These are phyloP conservation scores for Cladosporium sp. DNA, from an alignment of 2,329 filamentous ascomycete species.

Conservation along the genomic window DNA sequence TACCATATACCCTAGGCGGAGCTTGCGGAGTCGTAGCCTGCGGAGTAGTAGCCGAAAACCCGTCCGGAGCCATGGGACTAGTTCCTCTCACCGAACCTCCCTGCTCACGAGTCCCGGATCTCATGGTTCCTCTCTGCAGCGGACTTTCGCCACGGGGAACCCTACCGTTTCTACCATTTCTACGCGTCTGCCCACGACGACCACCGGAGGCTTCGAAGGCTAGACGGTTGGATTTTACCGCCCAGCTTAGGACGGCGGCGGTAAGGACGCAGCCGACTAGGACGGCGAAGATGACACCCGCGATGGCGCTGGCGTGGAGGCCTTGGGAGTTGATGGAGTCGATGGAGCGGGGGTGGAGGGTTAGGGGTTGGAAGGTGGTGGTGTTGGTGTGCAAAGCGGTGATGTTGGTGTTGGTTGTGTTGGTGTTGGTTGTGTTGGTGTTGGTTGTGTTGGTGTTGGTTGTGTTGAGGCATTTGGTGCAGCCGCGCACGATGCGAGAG, in stretches of 20 bases:
- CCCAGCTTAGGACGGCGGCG: neutral
- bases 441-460: neutral
- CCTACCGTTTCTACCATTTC: neutral
- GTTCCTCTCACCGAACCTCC: too few species aligned
- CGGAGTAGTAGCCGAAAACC: too few species aligned
- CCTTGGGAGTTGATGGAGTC: neutral
- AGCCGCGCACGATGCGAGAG: neutral
- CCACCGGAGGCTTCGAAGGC: neutral
- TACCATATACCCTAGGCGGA: neutral
- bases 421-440: neutral
- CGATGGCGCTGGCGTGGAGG: neutral
- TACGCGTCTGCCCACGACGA: neutral
- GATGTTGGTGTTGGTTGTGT: neutral
- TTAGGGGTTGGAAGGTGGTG: neutral
- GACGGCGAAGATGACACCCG: neutral
- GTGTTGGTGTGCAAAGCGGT: neutral
- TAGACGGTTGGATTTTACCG: neutral
- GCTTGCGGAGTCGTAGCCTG: neutral
- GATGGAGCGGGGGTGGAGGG: neutral
- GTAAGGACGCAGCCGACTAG: neutral
- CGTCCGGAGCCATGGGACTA: too few species aligned
- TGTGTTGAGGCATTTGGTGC: neutral
- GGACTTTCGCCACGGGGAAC: neutral
- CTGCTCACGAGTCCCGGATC: too few species aligned
- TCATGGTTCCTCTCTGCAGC: neutral